Evolutionary conservation across 163 green algal species (phyloP), one percentile per base, ranked within the genome.

Genomic region (Smithsoniella earleae): DNA sequence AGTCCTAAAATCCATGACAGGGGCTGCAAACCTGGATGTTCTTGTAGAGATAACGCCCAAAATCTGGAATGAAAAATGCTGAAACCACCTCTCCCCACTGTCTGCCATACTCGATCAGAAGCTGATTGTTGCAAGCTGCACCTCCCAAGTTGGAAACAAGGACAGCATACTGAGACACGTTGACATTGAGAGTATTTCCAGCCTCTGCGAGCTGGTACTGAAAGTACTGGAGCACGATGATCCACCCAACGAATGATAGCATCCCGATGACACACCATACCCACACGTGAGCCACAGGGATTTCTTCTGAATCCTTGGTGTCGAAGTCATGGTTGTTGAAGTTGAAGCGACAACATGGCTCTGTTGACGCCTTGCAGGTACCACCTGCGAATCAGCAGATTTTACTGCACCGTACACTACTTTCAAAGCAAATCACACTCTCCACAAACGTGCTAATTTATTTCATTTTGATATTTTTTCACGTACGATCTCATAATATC

Each of bases 131-230:
- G 58, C 58, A 69, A 16, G 28, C 20, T n/a, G 43, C 58, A 16
- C 25, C 25, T 5, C 58, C 58, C 58, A 69, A 30, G 25, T 69
- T 69, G 4, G n/a, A 38, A 30, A 69, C 27, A 30, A 69, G 58
- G 30, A 69, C 58, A n/a, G 58, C 58, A 34, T 69, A 69, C 58
- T 69, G 58, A n/a, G 58, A 5, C 58, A 69, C 34, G 58, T 69
- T 69, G 58, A 69, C 43, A 31, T 69, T 69, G 30, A 25, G 31
- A 30, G 43, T 16, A 34, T 69, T 69, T 30, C 20, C 25, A 5
- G 58, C 58, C 58, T 69, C 58, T 1, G 58, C 58, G 4, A 69
- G 34, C 30, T 33, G 18, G 58, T 69, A 69, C 58, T 69, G 58
- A 16, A 69, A 31, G 58, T 69, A 69, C 58, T 69, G 58, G 27